phyloP scores from a whole-genome alignment of 129 eudicot species.

The Artemisia argyi region DNA sequence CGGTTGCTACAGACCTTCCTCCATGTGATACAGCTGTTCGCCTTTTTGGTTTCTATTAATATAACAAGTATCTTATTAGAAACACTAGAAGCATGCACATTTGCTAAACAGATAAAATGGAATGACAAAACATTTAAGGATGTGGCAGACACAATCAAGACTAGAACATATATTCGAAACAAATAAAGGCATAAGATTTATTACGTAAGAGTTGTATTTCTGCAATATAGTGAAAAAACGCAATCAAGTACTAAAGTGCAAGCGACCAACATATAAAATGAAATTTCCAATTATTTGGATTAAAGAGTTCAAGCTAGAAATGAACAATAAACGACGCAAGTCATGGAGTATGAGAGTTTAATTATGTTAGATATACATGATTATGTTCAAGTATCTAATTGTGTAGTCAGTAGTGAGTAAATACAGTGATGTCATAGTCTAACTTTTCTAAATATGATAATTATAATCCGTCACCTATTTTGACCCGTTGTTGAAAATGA shows the following conservation, averaged over 20 bases:
- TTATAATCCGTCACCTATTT: neutral
- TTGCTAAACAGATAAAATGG: slow-evolving; percentile 1
- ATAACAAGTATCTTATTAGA: slow-evolving; percentile 16
- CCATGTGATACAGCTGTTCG: slow-evolving; percentile 63
- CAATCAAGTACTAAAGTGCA: no score
- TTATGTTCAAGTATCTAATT: neutral
- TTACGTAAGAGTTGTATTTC: no score
- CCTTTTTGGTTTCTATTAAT: slow-evolving; percentile 84
- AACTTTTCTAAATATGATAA: no score
- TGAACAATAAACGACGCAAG: neutral
- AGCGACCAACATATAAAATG: no score
- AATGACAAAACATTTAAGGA: neutral
- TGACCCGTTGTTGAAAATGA: neutral
- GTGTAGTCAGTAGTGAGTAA: no score
- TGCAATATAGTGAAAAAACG: no score
- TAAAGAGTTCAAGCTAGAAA: neutral
- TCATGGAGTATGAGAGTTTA: slow-evolving; percentile 13
- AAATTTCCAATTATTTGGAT: neutral
- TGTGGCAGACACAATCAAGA: no score
- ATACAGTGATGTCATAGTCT: no score
- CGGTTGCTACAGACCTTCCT: slow-evolving; percentile 75
- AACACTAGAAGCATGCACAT: slow-evolving; percentile 7
- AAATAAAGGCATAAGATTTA: no score
- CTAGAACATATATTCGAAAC: no score
- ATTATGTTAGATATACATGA: neutral